Base-by-base conservation (phyloP, 2,329 filamentous ascomycete species). In the Hypomyces rosellus region DNA sequence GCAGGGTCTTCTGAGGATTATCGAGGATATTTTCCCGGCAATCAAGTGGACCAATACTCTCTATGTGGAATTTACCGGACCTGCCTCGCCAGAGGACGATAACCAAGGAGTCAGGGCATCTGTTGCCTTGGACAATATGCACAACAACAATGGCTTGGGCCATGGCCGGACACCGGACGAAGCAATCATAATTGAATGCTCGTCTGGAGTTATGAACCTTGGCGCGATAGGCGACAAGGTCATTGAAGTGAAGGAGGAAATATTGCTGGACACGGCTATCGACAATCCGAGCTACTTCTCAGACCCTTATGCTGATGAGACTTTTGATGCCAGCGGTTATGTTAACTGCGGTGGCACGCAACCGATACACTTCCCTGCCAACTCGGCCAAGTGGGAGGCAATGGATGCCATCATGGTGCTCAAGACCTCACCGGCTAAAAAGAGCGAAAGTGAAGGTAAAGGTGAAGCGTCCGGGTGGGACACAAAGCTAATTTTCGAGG, bases 211-310 rank as follows among this genome's bases (percentile, higher is more conserved):
- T 1, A 48, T 84, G n/a, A 71, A 75, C 49, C 60, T 80, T 11
- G 69, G 66, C 14, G 48, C 58, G 15, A 46, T 67, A 13, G 57
- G 63, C 2, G 38, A 55, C 5, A 52, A 55, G 14, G 39, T 34
- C 11, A 57, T 68, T 4, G 3, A 52, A 2, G 49, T 82, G 5
- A 55, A 63, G 8, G 72, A 77, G 3, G 61, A 63, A 0, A 54
- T 82, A 14, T 53, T 66, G 1, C 53, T 80, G 3, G 72, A 76
- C 34, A 67, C 68, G 1, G 57, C 68, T 3, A 64, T 77, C 12
- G 81, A 85, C 56, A 85, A 85, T 53, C 80, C 81, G 0, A 74
- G 62, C 56, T 84, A 76, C 61, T 85, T 79, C 57, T 50, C 60
- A 0, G 81, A 85, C 46, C 73, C 76, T 0, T 82, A 75, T 41